A percentile compares a stretch with the other conserved stretches of the same genome.
Evolutionary conservation across 31 red algal species (phyloP).

Genomic region (Asparagopsis taxiformis): DNA sequence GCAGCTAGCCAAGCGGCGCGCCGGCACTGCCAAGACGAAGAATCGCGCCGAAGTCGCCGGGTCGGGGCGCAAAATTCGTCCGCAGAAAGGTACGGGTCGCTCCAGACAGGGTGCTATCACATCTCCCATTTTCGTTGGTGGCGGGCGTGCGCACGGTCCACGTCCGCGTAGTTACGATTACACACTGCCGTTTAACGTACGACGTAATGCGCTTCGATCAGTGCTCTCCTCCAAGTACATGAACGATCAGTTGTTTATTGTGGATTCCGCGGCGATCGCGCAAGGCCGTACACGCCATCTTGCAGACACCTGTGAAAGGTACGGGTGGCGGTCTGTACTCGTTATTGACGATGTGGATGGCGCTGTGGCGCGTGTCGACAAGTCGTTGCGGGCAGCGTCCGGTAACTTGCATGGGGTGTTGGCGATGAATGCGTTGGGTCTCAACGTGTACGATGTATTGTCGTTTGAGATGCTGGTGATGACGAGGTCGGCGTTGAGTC

Average conservation of each 20-base stretch:
- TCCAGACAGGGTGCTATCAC: conserved; percentile 81
- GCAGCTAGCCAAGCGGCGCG: conserved; percentile 82
- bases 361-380: conserved; percentile 26
- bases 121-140: conserved; percentile 86
- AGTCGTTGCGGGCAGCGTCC: conserved; percentile 60
- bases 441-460: conserved; percentile 90
- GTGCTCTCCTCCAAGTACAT: conserved; percentile 72
- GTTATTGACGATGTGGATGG: conserved; percentile 53
- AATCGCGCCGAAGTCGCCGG: conserved; percentile 76
- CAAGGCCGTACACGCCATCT: conserved; percentile 34
- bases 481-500: conserved; percentile 57
- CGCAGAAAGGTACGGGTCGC: conserved; percentile 95
- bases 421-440: conserved; percentile 55
- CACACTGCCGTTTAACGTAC: conserved; percentile 64
- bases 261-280: conserved; percentile 40
- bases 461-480: conserved; percentile 81
- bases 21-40: conserved; percentile 90
- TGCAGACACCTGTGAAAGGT: conserved; percentile 26
- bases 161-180: conserved; percentile 66
- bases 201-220: conserved; percentile 81
- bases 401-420: conserved; percentile 39
- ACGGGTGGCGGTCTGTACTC: conserved; percentile 56
- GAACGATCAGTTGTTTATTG: conserved; percentile 87
- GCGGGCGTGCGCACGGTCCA: conserved; percentile 86
- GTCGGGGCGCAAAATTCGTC: conserved; percentile 78